These are phyloP conservation scores for Blyttiomyces sp. DNA, from an alignment of 371 early-diverging fungal species.

Conservation along the genomic window DNA sequence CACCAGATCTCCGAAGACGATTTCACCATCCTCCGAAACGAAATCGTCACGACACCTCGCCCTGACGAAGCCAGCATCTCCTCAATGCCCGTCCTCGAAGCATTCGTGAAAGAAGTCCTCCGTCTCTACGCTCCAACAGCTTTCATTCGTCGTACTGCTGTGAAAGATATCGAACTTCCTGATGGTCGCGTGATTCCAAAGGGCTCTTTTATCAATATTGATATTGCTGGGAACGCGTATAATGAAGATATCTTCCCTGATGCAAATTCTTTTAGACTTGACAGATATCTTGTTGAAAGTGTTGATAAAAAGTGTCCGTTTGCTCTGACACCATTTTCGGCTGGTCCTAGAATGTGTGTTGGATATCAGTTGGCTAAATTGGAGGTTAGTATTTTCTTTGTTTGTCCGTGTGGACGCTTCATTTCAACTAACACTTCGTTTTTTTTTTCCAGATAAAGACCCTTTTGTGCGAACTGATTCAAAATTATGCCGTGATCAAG, in stretches of 20 bases:
- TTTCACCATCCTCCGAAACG: too few relatives aligned
- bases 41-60: too few relatives aligned
- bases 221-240: background rate
- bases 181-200: background rate
- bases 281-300: background rate
- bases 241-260: background rate
- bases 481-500: too few relatives aligned
- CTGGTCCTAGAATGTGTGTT: too few relatives aligned
- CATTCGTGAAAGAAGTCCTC: constrained; percentile 3
- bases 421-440: too few relatives aligned
- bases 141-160: background rate
- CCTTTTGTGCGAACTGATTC: too few relatives aligned
- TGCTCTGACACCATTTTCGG: too few relatives aligned
- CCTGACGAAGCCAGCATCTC: constrained; percentile 1
- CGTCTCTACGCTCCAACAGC: background rate
- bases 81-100: constrained; percentile 6
- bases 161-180: background rate
- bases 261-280: background rate
- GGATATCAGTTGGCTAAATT: too few relatives aligned
- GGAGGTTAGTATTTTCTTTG: too few relatives aligned
- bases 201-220: background rate
- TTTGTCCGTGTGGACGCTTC: too few relatives aligned
- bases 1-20: too few relatives aligned
- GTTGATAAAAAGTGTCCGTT: constrained; percentile 4
- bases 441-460: too few relatives aligned